phyloP scores from a whole-genome alignment of 306 rosid genomes.

The Cicer yamashitae region DNA sequence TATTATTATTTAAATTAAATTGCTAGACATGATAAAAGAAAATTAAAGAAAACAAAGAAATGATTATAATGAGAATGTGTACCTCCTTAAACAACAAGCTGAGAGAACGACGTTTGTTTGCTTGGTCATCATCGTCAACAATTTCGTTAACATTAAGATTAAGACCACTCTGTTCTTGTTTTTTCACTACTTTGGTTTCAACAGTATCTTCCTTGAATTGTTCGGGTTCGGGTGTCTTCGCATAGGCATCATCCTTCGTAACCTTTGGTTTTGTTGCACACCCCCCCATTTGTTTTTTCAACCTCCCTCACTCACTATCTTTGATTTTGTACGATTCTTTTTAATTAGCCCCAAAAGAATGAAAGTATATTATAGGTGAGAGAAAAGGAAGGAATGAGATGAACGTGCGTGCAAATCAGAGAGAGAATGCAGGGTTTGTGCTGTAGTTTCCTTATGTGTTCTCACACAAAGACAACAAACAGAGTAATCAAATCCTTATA shows the following conservation, averaged over 20 bases:
- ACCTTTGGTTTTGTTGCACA: slow-evolving; percentile 74
- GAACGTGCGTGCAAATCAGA: slow-evolving; percentile 38
- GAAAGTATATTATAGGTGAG: neutral
- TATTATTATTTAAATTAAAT: neutral
- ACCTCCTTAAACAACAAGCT: slow-evolving; percentile 65
- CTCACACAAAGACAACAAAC: slow-evolving; percentile 39
- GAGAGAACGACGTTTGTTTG: slow-evolving; percentile 60
- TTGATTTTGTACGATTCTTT: neutral
- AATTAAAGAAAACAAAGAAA: neutral
- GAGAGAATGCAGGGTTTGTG: neutral
- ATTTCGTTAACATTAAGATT: slow-evolving; percentile 39
- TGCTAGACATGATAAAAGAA: neutral
- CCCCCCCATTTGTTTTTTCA: slow-evolving; percentile 58
- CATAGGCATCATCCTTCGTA: slow-evolving; percentile 1
- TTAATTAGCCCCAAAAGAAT: neutral
- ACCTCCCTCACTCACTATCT: neutral
- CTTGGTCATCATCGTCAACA: slow-evolving; percentile 51
- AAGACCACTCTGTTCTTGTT: neutral
- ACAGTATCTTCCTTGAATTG: slow-evolving; percentile 8
- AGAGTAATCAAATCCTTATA: slow-evolving; percentile 17
- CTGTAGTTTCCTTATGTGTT: slow-evolving; percentile 27
- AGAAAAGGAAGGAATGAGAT: neutral
- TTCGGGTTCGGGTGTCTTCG: slow-evolving; percentile 46
- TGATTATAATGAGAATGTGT: too few species aligned
- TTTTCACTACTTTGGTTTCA: slow-evolving; percentile 2